phyloP scores from a whole-genome alignment of 225 moss, liverwort and hornwort species.

The Thuidium tamariscinum region DNA sequence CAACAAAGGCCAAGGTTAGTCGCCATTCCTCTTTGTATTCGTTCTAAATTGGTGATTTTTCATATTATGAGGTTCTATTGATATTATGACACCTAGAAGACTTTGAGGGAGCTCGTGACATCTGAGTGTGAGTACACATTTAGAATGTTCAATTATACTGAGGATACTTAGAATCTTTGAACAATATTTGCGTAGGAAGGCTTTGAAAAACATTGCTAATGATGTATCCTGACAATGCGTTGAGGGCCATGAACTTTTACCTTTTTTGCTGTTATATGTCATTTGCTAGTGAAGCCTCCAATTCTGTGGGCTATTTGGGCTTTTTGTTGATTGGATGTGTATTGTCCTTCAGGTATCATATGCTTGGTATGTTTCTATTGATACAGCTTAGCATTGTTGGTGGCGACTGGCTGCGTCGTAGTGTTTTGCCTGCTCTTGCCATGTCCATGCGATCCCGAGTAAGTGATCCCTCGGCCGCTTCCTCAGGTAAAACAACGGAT shows the following conservation, averaged over 20 bases:
- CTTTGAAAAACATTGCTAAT: background rate
- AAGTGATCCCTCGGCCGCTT: constrained; percentile 36
- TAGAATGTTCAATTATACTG: background rate
- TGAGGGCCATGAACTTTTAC: background rate
- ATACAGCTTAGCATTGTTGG: constrained; percentile 91
- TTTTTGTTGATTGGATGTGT: constrained; percentile 1
- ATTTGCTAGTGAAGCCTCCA: background rate
- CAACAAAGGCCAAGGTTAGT: constrained; percentile 87
- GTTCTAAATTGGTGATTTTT: background rate
- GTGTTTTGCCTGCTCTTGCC: constrained; percentile 63
- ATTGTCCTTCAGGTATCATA: constrained; percentile 74
- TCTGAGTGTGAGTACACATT: background rate
- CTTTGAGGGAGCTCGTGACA: background rate
- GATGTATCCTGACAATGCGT: background rate
- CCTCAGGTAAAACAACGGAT: constrained; percentile 38
- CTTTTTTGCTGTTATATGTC: background rate
- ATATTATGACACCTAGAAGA: background rate
- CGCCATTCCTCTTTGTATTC: background rate
- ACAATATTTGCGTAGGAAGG: background rate
- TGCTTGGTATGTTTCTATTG: constrained; percentile 93
- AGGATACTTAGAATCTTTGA: background rate
- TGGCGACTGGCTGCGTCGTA: constrained; percentile 89
- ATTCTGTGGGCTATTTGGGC: background rate
- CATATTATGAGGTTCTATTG: background rate
- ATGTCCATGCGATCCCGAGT: constrained; percentile 63